Evolutionary conservation across 371 early-diverging fungal genomes (phyloP), one percentile per base, ranked within the genome.

Genomic region (Syncephalastrum contaminatum): DNA sequence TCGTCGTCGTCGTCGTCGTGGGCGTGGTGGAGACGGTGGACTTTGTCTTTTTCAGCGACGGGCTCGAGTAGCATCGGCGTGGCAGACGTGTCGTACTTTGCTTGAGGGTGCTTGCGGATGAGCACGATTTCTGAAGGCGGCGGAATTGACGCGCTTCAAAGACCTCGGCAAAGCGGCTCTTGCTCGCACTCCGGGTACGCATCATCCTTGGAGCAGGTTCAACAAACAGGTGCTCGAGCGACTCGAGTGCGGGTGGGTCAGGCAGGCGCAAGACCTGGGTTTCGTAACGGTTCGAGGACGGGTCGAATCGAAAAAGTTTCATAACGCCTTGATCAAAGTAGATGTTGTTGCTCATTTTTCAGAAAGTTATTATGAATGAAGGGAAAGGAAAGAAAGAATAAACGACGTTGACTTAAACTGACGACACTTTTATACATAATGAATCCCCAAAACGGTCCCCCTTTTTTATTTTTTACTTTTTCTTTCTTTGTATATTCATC

Each of bases 311-410:
- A 25, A 64, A 72, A 7, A 72, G 22, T 43, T 51, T 51, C 73
- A 69, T 64, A 12, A 69, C 51, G 14, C 69, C 73, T 56, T 66
- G 58, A 22, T 66, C 54, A 54, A 72, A 72, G 15, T 59, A 54
- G 13, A 67, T 48, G 14, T 59, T 48, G 24, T 30, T 30, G 36
- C 36, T 30, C 36, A 30, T 30, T 30, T 12, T 5, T 30, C 5
- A n/a, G n/a, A n/a, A n/a, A n/a, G 25, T 25, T 25, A 7, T 36
- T 27, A 36, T 46, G 25, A 52, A 25, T 48, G 60, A 59, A 54
- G 52, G 59, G 55, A 59, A 54, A 52, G 54, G 54, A 22, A 25
- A 49, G 43, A 54, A n/a, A 43, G 48, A 43, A 56, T 27, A 51
- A 51, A 21, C 27, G 36, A 43, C 44, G 24, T 20, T 27, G 43